A percentile compares a stretch with the other conserved stretches of the same genome.
These are phyloP conservation scores for Pyricularia sp. DNA, from an alignment of 2,329 filamentous ascomycete species.

Conservation along the genomic window DNA sequence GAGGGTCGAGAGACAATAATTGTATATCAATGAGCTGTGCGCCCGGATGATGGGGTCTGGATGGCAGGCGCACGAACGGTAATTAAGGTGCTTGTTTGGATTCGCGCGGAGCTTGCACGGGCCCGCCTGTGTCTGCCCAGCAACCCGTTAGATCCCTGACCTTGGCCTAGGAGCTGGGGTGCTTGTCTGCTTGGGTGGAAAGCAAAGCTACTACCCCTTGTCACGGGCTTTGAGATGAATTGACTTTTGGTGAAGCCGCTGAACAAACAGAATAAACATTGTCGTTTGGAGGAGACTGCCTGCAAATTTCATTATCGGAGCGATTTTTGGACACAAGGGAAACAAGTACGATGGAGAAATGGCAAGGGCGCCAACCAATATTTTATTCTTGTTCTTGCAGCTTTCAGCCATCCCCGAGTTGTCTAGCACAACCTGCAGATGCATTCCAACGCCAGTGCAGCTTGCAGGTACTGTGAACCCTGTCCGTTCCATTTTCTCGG, in stretches of 20 bases:
- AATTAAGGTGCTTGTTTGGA: constrained; percentile 1
- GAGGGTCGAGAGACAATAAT: background rate
- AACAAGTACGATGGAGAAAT: background rate
- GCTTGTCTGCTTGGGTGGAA: background rate
- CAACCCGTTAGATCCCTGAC: background rate
- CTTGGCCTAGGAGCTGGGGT: background rate
- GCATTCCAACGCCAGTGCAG: background rate
- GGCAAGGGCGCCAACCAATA: background rate
- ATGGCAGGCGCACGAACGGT: background rate
- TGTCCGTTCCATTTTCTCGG: background rate
- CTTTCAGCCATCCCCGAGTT: background rate
- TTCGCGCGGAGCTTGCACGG: background rate
- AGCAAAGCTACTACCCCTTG: background rate
- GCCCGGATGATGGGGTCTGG: background rate
- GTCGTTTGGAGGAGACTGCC: background rate
- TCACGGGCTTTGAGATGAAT: background rate
- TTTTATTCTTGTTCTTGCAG: background rate
- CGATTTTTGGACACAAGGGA: background rate
- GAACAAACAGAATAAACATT: background rate
- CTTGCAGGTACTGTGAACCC: background rate
- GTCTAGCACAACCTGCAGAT: background rate
- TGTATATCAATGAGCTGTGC: background rate
- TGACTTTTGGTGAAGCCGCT: background rate
- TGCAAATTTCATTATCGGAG: background rate
- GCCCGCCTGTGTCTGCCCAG: background rate